Percentiles rank a stretch among this genome's conserved stretches.
phyloP scores from a whole-genome alignment of 2,329 filamentous ascomycete species.

The Epichloe sylvatica region DNA sequence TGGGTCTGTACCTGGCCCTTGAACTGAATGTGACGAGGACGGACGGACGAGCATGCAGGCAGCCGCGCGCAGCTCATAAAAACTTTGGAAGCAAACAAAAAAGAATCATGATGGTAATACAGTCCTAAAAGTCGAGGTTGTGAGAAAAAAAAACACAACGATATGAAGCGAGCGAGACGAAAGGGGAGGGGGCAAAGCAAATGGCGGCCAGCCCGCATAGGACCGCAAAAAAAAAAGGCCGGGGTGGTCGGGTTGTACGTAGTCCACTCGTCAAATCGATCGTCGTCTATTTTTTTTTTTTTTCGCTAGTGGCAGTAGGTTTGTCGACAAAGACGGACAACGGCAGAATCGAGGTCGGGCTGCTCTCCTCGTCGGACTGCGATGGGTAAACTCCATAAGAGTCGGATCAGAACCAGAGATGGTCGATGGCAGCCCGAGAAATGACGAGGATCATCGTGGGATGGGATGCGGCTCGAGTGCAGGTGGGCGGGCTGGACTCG shows the following conservation, averaged over 20 bases:
- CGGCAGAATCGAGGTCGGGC: neutral
- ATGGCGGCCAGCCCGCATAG: conserved; percentile 1
- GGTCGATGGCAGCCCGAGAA: neutral
- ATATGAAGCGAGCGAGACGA: neutral
- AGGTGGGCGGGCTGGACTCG: neutral
- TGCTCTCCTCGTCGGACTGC: conserved; percentile 1
- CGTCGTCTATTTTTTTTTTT: neutral
- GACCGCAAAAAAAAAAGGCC: neutral
- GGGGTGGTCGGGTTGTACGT: neutral
- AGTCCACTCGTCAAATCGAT: neutral
- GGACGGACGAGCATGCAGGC: neutral
- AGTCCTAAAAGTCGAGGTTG: neutral
- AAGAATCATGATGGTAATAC: neutral
- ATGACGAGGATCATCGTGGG: conserved; percentile 2
- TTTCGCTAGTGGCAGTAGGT: neutral
- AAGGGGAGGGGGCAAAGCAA: neutral
- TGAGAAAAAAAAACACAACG: neutral
- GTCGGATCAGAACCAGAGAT: neutral
- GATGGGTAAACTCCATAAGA: neutral
- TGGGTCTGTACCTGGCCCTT: conserved; percentile 2
- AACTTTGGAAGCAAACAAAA: neutral
- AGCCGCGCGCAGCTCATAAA: neutral
- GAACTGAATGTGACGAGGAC: neutral
- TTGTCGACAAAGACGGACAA: neutral
- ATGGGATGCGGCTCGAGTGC: neutral